Evolutionary conservation across 495 filamentous ascomycete genomes (phyloP).

Genomic region (Penicillium roqueforti): DNA sequence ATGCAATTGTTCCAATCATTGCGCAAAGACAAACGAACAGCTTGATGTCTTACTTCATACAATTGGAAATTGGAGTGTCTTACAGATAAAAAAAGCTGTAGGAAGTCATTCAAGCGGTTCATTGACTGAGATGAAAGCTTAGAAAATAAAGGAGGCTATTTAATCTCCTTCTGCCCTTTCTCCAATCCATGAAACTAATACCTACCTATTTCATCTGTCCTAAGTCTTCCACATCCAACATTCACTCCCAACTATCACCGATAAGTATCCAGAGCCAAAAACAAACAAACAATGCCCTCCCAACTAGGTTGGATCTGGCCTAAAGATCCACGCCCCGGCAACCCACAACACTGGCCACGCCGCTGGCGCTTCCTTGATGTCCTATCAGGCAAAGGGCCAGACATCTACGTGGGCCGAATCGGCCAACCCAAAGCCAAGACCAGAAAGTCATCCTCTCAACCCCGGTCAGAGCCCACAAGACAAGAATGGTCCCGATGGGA

Average conservation of each 20-base stretch:
- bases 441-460: background rate
- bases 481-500: slow-evolving; percentile 28
- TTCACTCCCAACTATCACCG: background rate
- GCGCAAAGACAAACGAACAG: background rate
- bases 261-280: background rate
- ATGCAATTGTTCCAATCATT: background rate
- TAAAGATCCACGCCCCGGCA: slow-evolving; percentile 38
- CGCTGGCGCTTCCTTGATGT: slow-evolving; percentile 36
- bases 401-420: slow-evolving; percentile 39
- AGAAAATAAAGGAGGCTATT: background rate
- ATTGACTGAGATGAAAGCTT: background rate
- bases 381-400: slow-evolving; percentile 38
- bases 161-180: background rate
- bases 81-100: background rate
- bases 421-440: background rate
- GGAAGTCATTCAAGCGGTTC: background rate
- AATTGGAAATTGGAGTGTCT: background rate
- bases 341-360: slow-evolving; percentile 30
- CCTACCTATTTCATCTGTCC: background rate
- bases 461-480: background rate
- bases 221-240: background rate
- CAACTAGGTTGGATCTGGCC: slow-evolving; percentile 36
- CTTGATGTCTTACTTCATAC: background rate
- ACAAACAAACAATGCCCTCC: slow-evolving; percentile 10
- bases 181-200: background rate